A percentile compares a stretch with the other conserved stretches of the same genome.
Evolutionary conservation across 2,329 filamentous ascomycete genomes (phyloP).

Genomic region (Endocalyx cinctus): DNA sequence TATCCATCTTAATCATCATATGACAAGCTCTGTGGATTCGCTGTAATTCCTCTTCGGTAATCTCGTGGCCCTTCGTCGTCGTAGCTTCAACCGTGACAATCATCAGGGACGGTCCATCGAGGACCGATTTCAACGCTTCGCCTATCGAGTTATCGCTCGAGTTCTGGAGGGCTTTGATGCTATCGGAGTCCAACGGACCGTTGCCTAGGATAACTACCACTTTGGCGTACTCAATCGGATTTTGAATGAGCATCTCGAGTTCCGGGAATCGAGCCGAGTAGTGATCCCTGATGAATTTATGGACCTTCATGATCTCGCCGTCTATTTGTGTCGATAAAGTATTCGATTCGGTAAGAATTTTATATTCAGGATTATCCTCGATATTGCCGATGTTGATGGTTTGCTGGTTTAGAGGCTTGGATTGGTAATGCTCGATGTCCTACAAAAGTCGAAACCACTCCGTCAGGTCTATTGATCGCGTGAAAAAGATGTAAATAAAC

Average conservation of each 20-base stretch:
- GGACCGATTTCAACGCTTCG: slow-evolving; percentile 68
- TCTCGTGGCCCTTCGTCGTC: slow-evolving; percentile 74
- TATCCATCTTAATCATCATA: slow-evolving; percentile 83
- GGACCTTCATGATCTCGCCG: slow-evolving; percentile 84
- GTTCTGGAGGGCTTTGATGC: slow-evolving; percentile 73
- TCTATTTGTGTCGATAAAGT: slow-evolving; percentile 88
- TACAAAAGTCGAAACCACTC: slow-evolving; percentile 49
- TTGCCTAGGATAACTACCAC: slow-evolving; percentile 91
- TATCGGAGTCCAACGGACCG: slow-evolving; percentile 75
- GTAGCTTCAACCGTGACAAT: slow-evolving; percentile 93
- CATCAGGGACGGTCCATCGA: slow-evolving; percentile 90
- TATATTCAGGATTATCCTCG: slow-evolving; percentile 89
- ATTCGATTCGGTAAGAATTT: slow-evolving; percentile 83
- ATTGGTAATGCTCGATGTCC: slow-evolving; percentile 78
- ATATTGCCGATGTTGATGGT: slow-evolving; percentile 71
- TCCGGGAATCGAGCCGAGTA: slow-evolving; percentile 93
- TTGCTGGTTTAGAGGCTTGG: slow-evolving; percentile 59
- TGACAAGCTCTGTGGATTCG: slow-evolving; percentile 74
- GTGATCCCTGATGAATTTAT: slow-evolving; percentile 95
- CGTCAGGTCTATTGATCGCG: slow-evolving; percentile 64
- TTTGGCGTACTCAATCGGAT: slow-evolving; percentile 91
- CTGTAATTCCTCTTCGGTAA: slow-evolving; percentile 70
- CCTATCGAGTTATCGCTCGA: slow-evolving; percentile 75
- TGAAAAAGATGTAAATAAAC: slow-evolving; percentile 65
- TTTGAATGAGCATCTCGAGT: slow-evolving; percentile 83